These are phyloP conservation scores for Fusarium heterosporum DNA, from an alignment of 2,329 filamentous ascomycete genomes.

Conservation along the genomic window DNA sequence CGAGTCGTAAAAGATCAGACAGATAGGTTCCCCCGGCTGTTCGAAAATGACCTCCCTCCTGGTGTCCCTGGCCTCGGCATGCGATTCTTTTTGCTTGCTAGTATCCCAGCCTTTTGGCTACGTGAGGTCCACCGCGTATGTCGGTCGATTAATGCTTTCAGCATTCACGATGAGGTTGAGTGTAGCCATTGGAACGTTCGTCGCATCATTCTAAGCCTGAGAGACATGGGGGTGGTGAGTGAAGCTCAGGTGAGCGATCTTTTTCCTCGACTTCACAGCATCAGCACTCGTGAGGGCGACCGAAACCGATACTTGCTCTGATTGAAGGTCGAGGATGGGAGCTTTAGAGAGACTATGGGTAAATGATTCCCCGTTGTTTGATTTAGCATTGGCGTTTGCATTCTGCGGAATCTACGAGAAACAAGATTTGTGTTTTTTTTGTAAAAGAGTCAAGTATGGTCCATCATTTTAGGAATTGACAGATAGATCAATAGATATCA, in stretches of 20 bases:
- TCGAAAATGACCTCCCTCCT: neutral
- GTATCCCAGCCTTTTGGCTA: neutral
- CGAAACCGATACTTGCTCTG: too few relatives aligned
- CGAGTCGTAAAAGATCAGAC: neutral
- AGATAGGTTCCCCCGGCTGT: neutral
- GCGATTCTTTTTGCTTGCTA: neutral
- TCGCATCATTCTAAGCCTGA: neutral
- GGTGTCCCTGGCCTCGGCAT: neutral
- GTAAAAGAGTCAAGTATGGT: too few relatives aligned
- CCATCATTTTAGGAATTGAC: too few relatives aligned
- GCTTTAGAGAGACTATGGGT: too few relatives aligned
- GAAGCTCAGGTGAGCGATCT: neutral
- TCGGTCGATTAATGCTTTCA: fast-evolving
- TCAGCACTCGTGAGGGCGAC: neutral
- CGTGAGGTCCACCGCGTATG: neutral
- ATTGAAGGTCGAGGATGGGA: too few relatives aligned
- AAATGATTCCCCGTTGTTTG: too few relatives aligned
- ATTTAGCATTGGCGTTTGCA: too few relatives aligned
- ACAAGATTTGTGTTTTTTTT: neutral
- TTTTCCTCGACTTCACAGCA: neutral
- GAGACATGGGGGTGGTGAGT: neutral
- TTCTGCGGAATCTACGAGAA: too few relatives aligned
- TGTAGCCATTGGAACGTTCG: neutral
- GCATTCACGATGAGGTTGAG: neutral
- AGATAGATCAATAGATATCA: neutral